Base-by-base conservation (phyloP, 1,139 yeast genomes). In the Candida sanyaensis region DNA sequence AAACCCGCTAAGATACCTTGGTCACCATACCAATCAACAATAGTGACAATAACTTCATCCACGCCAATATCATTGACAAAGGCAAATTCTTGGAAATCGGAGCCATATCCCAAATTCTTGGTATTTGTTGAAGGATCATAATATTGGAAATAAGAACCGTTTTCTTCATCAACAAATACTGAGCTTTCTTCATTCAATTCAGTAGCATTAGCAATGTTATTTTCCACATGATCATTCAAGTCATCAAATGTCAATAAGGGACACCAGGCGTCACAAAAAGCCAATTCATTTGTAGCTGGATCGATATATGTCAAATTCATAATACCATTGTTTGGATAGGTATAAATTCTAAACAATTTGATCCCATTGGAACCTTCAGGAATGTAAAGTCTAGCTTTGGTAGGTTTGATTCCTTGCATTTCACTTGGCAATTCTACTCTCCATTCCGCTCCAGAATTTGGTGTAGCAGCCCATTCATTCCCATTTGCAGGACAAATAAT, bases 231-330 rank as follows among this genome's bases (percentile, higher is more conserved):
- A 4, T 55, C 47, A 4, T 62, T 50, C 23, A 77, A 64, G 1
- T 70, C 62, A 0, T 73, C 50, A 7, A 66, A 59, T 23, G 69
- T 64, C 4, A 65, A 58, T 37, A 87, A 66, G 0, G 97, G 96
- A 65, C 99, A 93, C 78, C 81, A 86, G 1, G 97, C 96, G 64
- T 91, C 97, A 73, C 99, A 93, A 54, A 67, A 69, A 4, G 69
- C 61, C 6, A 81, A 44, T 28, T 72, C 70, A 47, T 86, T 83
- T 1, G 90, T 77, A 1, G 64, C 56, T 2, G 96, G 96, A 61
- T 92, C 95, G 32, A 87, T 71, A 60, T 90, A 93, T 0, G 96
- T 84, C 55, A 93, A 68, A 62, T 93, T 93, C 96, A 93, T 88
- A 53, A 92, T 92, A 56, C 98, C 92, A 56, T 86, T 80, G 40